Evolutionary conservation across 805 yeast species (phyloP), one percentile per base, ranked within the genome.

Genomic region (Candida sphagnicola): DNA sequence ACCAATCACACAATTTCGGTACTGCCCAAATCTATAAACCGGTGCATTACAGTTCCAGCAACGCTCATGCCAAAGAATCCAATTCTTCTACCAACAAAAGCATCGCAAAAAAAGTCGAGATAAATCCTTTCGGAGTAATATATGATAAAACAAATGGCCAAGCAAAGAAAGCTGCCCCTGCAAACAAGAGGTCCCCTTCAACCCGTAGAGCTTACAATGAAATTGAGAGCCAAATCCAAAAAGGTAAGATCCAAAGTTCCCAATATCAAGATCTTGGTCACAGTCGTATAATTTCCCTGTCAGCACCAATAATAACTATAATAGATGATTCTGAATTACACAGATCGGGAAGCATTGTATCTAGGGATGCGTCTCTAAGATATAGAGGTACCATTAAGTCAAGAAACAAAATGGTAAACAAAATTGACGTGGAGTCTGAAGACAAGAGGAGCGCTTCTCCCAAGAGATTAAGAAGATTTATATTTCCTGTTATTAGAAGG

Each of bases 401-500:
- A 15, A 45, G 72, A 29, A 60, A 54, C 44, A 58, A 49, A 41
- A 59, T 58, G 47, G 47, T 54, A 3, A 44, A 47, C 18, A 55
- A 51, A 31, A 39, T 29, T 8, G 47, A 45, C 14, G 5, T 47
- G 10, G 38, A 41, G 8, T 15, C 39, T 25, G 44, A 28, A 18
- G 23, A 18, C 15, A 35, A 25, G 39, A 37, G 24, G 8, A 19
- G 12, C 12, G 26, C 11, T 21, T 13, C 32, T 16, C 21, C 34
- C 31, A 28, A 38, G 18, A 8, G 15, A 15, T n/a, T 28, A 18
- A 41, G 38, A 28, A 38, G 42, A 21, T 64, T 57, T 29, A 30
- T 54, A 18, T 67, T 65, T 36, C 71, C 70, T 4, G 67, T 66
- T 4, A 57, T 50, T 33, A 46, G 71, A 29, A 57, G 52, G 26